Percentiles rank a stretch among this genome's conserved stretches.
phyloP scores from a whole-genome alignment of 257 asterid genomes.

The Solanum boliviense region DNA sequence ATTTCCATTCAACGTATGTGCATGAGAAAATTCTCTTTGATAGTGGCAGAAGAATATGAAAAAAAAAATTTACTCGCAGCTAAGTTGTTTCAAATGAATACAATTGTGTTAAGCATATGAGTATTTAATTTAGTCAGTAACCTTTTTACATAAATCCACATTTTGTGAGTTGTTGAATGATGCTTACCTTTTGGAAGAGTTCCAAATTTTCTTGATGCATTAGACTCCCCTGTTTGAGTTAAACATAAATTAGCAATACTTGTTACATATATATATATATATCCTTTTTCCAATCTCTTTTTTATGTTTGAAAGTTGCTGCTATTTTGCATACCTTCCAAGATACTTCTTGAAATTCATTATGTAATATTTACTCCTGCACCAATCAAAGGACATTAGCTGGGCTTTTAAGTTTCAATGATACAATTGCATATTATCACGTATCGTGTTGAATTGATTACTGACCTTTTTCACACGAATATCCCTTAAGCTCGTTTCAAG shows the following conservation, averaged over 20 bases:
- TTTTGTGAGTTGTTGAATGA: not conserved
- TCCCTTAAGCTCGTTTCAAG: not conserved
- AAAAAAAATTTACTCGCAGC: not conserved
- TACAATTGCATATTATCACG: not conserved
- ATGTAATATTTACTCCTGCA: not conserved
- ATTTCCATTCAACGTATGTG: not conserved
- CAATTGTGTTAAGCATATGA: not conserved
- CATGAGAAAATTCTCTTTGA: not conserved
- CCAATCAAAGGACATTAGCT: not conserved
- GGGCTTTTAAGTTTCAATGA: not conserved
- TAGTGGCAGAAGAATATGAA: not conserved
- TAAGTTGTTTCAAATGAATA: not conserved
- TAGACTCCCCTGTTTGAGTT: not conserved
- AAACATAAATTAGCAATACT: not conserved
- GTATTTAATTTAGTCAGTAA: not conserved
- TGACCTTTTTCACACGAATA: not conserved
- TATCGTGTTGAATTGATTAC: not conserved
- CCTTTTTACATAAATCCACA: not conserved
- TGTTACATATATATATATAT: no score
- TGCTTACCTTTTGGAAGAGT: not conserved
- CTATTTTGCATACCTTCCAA: not conserved
- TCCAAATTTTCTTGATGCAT: not conserved
- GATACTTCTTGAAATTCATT: not conserved
- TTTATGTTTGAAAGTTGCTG: not conserved
- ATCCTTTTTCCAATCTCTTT: not conserved